Evolutionary conservation across 768 basidiomycete species (phyloP).

Genomic region (Boletus vermiculosoides): DNA sequence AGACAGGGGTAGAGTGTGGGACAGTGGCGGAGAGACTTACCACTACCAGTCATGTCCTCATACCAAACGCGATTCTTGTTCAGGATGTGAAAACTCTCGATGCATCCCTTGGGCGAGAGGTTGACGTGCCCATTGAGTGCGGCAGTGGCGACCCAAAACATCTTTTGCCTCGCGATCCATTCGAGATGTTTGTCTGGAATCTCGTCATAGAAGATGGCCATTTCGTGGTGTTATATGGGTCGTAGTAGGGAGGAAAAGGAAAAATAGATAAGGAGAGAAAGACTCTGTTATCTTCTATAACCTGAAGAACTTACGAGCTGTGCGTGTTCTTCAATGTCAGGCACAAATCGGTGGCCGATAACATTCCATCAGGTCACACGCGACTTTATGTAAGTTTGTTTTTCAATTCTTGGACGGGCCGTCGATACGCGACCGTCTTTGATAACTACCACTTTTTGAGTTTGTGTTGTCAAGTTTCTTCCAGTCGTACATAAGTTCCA

Average conservation of each 20-base stretch:
- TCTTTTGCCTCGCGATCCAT: constrained; percentile 61
- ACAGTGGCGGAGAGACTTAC: constrained; percentile 34
- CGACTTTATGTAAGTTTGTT: too few relatives aligned
- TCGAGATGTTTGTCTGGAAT: constrained; percentile 51
- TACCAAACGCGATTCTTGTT: constrained; percentile 63
- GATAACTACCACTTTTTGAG: not conserved
- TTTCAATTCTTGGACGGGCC: not conserved
- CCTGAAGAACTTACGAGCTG: not conserved
- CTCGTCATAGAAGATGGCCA: constrained; percentile 58
- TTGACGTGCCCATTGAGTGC: constrained; percentile 68
- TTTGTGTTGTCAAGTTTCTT: too few relatives aligned
- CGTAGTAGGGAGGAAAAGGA: too few relatives aligned
- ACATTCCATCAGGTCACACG: too few relatives aligned
- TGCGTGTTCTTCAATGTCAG: too few relatives aligned
- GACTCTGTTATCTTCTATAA: not conserved
- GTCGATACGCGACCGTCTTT: not conserved
- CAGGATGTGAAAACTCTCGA: constrained; percentile 59
- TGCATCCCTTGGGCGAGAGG: constrained; percentile 62
- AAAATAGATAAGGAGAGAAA: not conserved
- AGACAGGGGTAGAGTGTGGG: not conserved
- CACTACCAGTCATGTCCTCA: constrained; percentile 70
- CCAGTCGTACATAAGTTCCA: too few relatives aligned
- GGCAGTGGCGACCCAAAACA: constrained; percentile 72
- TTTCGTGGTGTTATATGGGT: constrained; percentile 20
- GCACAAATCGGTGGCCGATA: too few relatives aligned